Conservation (phyloP, 345 rosid species). For the Pugionium cornutum region DNA sequence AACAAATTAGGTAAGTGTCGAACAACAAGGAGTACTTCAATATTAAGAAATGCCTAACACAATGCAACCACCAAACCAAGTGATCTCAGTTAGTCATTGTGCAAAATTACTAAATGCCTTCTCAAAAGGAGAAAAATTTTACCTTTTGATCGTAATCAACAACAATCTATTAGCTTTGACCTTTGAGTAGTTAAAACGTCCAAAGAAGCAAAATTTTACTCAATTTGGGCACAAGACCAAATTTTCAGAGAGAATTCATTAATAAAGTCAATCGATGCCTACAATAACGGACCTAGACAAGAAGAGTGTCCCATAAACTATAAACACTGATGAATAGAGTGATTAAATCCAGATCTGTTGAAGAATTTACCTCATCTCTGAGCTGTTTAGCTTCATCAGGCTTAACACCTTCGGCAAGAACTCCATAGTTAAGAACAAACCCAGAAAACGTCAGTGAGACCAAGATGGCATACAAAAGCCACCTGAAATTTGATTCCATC, state of each 20-base stretch:
- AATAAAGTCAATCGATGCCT: not conserved
- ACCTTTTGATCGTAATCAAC: not conserved
- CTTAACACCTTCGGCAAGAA: constrained; percentile 67
- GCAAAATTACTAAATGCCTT: not conserved
- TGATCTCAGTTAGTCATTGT: constrained; percentile 1
- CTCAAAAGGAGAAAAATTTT: constrained; percentile 6
- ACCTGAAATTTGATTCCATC: constrained; percentile 34
- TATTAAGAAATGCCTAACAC: not conserved
- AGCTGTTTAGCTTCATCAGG: constrained; percentile 73
- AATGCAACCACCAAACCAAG: constrained; percentile 8
- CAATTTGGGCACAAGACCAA: not conserved
- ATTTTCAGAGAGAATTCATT: not conserved
- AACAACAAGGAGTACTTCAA: not conserved
- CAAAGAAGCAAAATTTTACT: constrained; percentile 26
- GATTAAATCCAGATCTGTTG: constrained; percentile 8
- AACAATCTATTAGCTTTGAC: not conserved
- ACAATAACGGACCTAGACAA: no score
- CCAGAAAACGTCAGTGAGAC: constrained; percentile 34
- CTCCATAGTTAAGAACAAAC: constrained; percentile 33
- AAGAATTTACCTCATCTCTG: constrained; percentile 75
- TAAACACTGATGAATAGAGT: not conserved
- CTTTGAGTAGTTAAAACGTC: constrained; percentile 2
- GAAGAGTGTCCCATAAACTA: no score
- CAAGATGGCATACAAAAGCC: constrained; percentile 37
- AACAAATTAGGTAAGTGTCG: not conserved